A percentile compares a stretch with the other conserved stretches of the same genome.
Evolutionary conservation across 768 basidiomycete species (phyloP).

Genomic region (Myochromella boudieri): DNA sequence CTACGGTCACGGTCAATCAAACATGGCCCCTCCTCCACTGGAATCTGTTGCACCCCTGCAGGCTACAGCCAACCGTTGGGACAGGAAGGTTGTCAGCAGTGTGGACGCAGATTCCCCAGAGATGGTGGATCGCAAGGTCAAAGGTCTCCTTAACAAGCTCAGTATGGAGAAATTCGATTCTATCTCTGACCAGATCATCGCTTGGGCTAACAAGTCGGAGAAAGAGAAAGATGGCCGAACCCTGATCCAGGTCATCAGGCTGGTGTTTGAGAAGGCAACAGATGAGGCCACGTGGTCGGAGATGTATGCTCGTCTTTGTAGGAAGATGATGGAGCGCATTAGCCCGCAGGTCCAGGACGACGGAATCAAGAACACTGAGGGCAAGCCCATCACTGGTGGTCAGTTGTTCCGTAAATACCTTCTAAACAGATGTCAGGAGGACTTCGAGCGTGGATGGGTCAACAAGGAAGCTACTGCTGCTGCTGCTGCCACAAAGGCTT

Average conservation of each 20-base stretch:
- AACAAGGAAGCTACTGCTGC: constrained; percentile 84
- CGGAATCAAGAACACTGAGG: constrained; percentile 75
- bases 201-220: constrained; percentile 93
- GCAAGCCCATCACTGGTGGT: constrained; percentile 89
- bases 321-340: constrained; percentile 95
- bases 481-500: constrained; percentile 82
- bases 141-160: constrained; percentile 88
- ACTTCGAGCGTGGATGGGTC: constrained; percentile 96
- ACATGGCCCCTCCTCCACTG: constrained; percentile 27
- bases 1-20: constrained; percentile 28
- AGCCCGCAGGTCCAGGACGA: constrained; percentile 87
- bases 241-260: constrained; percentile 92
- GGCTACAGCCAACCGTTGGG: constrained; percentile 83
- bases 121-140: constrained; percentile 91
- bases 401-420: constrained; percentile 96
- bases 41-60: constrained; percentile 82
- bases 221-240: constrained; percentile 92
- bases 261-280: constrained; percentile 97
- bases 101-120: constrained; percentile 74
- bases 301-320: constrained; percentile 95
- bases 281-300: constrained; percentile 95
- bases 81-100: constrained; percentile 43
- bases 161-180: constrained; percentile 97
- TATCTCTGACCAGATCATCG: constrained; percentile 92
- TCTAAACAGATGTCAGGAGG: constrained; percentile 94